Percentiles rank a stretch among this genome's conserved stretches.
Conservation (phyloP, 306 rosid genomes). For the Fragaria vesca region DNA sequence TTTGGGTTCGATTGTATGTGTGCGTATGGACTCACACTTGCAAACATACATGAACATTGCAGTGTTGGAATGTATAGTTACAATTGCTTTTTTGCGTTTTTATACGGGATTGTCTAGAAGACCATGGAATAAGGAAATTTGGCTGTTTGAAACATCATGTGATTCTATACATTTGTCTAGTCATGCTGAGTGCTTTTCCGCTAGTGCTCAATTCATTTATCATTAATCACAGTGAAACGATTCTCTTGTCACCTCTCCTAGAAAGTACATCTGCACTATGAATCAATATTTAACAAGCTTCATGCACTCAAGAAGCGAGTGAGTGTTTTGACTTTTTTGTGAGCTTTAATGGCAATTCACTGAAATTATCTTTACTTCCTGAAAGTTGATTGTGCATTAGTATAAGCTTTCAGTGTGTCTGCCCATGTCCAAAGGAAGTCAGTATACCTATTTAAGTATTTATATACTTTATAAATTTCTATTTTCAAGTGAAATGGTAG, state of each 20-base stretch:
- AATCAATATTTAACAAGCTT: not conserved
- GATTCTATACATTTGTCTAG: not conserved
- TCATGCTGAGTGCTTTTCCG: not conserved
- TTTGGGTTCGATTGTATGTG: not conserved
- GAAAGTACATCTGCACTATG: not conserved
- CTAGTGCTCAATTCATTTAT: not conserved
- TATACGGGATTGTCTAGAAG: not conserved
- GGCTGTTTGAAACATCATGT: not conserved
- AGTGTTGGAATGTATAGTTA: not conserved
- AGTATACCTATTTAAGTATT: not conserved
- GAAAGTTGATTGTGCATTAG: not conserved
- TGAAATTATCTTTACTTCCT: not conserved
- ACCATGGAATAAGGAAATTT: not conserved
- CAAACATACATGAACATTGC: not conserved
- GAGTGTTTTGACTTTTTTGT: not conserved
- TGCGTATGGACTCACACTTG: no score
- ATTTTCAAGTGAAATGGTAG: not conserved
- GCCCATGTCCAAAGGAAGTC: not conserved
- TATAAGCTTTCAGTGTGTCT: not conserved
- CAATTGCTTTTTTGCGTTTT: not conserved
- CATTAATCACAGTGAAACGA: not conserved
- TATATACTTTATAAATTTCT: no score
- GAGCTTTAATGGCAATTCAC: not conserved
- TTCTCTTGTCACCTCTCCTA: not conserved
- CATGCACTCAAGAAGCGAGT: not conserved